Evolutionary conservation across 441 rosid species (phyloP).

Genomic region (Gossypium aridum): DNA sequence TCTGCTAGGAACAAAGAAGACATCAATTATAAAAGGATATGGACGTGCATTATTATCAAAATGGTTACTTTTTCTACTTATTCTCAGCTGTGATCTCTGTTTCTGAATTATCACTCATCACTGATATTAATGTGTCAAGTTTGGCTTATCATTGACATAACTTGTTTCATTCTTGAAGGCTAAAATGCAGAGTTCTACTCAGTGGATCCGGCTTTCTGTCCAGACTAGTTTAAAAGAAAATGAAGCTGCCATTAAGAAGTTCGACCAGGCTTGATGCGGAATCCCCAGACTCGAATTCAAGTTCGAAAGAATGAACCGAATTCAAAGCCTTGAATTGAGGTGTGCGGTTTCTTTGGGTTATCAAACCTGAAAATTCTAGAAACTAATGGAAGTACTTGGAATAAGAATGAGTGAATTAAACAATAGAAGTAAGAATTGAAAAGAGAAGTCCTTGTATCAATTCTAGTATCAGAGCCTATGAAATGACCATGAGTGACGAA

Average conservation of each 20-base stretch:
- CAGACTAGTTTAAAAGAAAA: conserved; percentile 88
- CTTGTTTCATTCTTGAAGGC: conserved; percentile 37
- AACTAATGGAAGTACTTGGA: too few relatives aligned
- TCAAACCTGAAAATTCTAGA: too few relatives aligned
- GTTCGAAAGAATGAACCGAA: too few relatives aligned
- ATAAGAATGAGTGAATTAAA: too few relatives aligned
- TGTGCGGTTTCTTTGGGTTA: too few relatives aligned
- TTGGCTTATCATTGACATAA: background rate
- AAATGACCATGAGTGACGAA: too few relatives aligned
- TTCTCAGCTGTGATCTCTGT: background rate
- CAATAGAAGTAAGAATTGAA: too few relatives aligned
- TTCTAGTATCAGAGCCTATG: too few relatives aligned
- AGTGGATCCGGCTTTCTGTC: conserved; percentile 80
- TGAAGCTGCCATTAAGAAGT: conserved; percentile 67
- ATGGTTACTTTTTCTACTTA: background rate
- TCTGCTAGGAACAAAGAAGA: background rate
- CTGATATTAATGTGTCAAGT: background rate
- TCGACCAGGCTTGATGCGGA: conserved; percentile 44
- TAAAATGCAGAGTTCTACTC: conserved; percentile 81
- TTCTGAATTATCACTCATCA: background rate
- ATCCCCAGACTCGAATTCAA: too few relatives aligned
- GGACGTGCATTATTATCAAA: background rate
- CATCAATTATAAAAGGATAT: background rate
- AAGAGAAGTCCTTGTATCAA: too few relatives aligned
- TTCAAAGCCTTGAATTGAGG: too few relatives aligned